These are phyloP conservation scores for Lizonia empirigonia DNA, from an alignment of 2,329 filamentous ascomycete genomes.

Conservation along the genomic window DNA sequence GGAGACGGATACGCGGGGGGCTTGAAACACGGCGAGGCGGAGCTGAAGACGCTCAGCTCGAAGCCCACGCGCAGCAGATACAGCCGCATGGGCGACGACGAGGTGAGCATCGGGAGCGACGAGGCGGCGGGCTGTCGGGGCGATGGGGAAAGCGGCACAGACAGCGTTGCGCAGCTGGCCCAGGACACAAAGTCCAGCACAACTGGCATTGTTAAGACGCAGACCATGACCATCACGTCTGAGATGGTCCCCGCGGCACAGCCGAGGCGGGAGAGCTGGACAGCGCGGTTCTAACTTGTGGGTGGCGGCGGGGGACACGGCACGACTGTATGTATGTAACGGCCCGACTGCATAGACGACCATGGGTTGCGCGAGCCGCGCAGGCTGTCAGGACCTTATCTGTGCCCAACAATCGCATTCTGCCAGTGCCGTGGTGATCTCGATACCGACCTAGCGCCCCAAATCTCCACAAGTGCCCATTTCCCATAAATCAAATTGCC, in stretches of 20 bases:
- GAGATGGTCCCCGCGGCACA: neutral
- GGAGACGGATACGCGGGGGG: constrained; percentile 4
- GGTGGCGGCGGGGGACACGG: neutral
- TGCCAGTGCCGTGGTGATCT: no score
- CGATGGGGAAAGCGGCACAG: neutral
- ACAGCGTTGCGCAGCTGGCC: neutral
- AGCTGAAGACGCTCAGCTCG: constrained; percentile 18
- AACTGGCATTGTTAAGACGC: constrained; percentile 2
- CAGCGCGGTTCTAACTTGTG: neutral
- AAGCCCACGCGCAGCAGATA: constrained; percentile 5
- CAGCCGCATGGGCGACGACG: constrained; percentile 13
- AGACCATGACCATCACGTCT: constrained; percentile 4
- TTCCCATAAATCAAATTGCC: no score
- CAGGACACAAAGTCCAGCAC: neutral
- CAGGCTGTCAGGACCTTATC: constrained; percentile 5
- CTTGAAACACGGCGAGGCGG: neutral
- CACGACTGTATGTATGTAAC: no score
- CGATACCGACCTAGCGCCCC: no score
- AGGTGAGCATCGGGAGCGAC: constrained; percentile 18
- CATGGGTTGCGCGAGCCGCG: no score
- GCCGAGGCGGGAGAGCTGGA: neutral
- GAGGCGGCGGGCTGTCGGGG: constrained; percentile 6
- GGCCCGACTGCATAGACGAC: neutral
- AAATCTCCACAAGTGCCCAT: no score
- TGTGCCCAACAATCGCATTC: neutral